Evolutionary conservation across 352 stramenopile species (phyloP), one percentile per base, ranked within the genome.

Genomic region (Phytophthora uliginosa): DNA sequence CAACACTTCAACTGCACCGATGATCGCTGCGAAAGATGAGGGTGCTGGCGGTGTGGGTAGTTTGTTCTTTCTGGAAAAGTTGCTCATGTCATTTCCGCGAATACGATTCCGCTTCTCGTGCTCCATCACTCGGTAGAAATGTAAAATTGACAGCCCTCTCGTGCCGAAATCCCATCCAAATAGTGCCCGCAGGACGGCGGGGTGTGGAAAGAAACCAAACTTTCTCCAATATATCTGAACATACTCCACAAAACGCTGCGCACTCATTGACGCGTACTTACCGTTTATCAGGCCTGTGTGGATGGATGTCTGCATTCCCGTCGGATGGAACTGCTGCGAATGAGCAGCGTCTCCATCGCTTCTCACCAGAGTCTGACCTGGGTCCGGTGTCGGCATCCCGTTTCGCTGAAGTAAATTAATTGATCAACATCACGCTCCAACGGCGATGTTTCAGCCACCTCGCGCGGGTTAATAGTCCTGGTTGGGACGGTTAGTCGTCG

Each of bases 241-340:
- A 42, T 17, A 42, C 36, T 42, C 36, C 36, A 42, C 36, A 17
- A 42, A 42, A 17, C 36, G 36, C 36, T 66, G 59, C 13, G 47
- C 45, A 4, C 17, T 65, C 28, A 65, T 51, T 10, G 2, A 24
- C 48, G 13, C 59, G 18, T 66, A 66, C 47, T 58, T 58, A 66
- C 47, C 47, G 20, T 59, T 59, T 31, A 31, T 31, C 26, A 31
- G 26, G 26, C 26, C 26, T 28, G 26, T 28, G 26, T 28, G 26
- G 26, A 28, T 28, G 26, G 26, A 28, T 5, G 26, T 28, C 26
- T 28, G 26, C 26, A 28, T 28, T 28, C 26, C 26, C 2, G 26
- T 5, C 26, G 26, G 26, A 6, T 28, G 26, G 26, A 28, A 28
- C 26, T 28, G 26, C 26, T 28, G 26, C 2, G 26, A 28, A 28